Base-by-base conservation (phyloP, 352 stramenopile species). In the Pythium aristosporum region DNA sequence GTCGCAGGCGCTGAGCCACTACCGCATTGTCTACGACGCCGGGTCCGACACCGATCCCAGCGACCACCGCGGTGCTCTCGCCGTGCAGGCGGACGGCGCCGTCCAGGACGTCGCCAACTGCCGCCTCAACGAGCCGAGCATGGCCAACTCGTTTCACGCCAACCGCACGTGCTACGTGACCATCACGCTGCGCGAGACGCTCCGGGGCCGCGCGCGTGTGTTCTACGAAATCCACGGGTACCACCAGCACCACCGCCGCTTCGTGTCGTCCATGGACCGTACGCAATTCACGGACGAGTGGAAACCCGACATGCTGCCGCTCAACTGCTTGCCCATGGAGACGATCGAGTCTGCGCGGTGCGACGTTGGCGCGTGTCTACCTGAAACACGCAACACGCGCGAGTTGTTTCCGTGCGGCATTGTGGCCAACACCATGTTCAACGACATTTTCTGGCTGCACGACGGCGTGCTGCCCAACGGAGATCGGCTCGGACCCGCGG, bases 361-460 rank as follows among this genome's bases (percentile, higher is more conserved):
- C 49, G 57, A 79, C 1, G 72, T 83, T 5, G 65, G 73, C 10
- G 37, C 34, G 2, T 89, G 83, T 55, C 68, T 78, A 10, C 50
- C 61, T 0, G 48, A 56, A 10, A 64, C 71, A 48, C 73, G 56
- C 34, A 71, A 76, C 20, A 51, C 18, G 16, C 77, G 82, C 30
- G 68, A 79, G 44, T 49, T 79, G 10, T 92, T 91, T 30, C 83
- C 83, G 15, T 92, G 83, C 44, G 83, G 83, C 39, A 86, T 92
- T 34, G 81, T 90, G 18, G 79, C 81, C 0, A 92, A 88, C 71
- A 91, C 79, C 48, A 82, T 92, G 78, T 92, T 92, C 57, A 92
- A 91, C 65, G 83, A 92, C 71, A 92, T 92, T 55, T 89, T 91
- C 64, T 92, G 83, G 81, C 74, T 92, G 55, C 83, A 92, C 44